Conservation (phyloP, 805 yeast genomes). For the Barnettozyma populi region DNA sequence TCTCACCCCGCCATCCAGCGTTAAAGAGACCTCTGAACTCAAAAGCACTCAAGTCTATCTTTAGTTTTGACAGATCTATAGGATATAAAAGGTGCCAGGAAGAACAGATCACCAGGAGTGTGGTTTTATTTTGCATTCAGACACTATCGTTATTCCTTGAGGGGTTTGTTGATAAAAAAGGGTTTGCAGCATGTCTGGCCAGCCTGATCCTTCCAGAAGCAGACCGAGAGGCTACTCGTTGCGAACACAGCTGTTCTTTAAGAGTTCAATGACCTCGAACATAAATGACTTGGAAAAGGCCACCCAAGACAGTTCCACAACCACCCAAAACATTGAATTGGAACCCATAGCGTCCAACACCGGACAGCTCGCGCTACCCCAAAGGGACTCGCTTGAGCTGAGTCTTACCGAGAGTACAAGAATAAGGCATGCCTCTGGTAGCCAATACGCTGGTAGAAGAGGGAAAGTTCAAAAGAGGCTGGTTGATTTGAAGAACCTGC, state of each 20-base stretch:
- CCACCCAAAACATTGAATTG: slow-evolving; percentile 11
- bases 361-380: neutral
- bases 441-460: slow-evolving; percentile 21
- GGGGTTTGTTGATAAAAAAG: neutral
- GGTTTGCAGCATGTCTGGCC: neutral
- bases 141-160: neutral
- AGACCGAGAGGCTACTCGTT: slow-evolving; percentile 63
- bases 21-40: neutral
- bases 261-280: slow-evolving; percentile 18
- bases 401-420: slow-evolving; percentile 22
- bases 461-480: slow-evolving; percentile 18
- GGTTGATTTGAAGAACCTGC: slow-evolving; percentile 26
- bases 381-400: slow-evolving; percentile 3
- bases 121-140: neutral
- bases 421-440: slow-evolving; percentile 14
- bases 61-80: too few species aligned
- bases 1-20: neutral
- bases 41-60: neutral
- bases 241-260: slow-evolving; percentile 59
- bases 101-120: neutral
- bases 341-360: slow-evolving; percentile 1
- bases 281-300: slow-evolving; percentile 20
- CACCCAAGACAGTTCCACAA: slow-evolving; percentile 9
- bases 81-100: neutral
- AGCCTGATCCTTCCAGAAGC: slow-evolving; percentile 16